Percentiles rank a stretch among this genome's conserved stretches.
Evolutionary conservation across 768 basidiomycete species (phyloP).

Genomic region (Heimioporus sp.): DNA sequence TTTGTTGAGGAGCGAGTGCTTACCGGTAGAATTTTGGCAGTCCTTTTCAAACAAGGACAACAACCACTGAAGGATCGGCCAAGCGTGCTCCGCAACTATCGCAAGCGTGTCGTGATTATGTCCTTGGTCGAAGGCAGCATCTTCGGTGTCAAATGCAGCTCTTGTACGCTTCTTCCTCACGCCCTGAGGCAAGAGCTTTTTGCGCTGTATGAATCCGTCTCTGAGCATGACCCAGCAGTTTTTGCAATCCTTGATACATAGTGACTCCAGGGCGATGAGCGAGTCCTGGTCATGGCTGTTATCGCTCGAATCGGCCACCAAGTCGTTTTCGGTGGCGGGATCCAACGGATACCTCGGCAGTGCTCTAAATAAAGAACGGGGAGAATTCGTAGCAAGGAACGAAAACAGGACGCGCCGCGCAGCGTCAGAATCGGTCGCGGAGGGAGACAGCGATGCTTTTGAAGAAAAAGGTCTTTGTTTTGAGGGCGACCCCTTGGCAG

Average conservation of each 20-base stretch:
- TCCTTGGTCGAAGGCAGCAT: slow-evolving; percentile 22
- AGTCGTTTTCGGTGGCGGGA: slow-evolving; percentile 3
- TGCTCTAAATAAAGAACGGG: slow-evolving; percentile 50
- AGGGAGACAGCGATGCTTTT: slow-evolving; percentile 41
- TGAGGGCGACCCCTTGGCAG: slow-evolving; percentile 44
- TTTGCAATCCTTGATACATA: slow-evolving; percentile 51
- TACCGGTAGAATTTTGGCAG: slow-evolving; percentile 31
- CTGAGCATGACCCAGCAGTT: slow-evolving; percentile 62
- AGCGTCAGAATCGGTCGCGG: slow-evolving; percentile 45
- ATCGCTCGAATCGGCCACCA: slow-evolving; percentile 1
- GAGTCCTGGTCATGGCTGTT: slow-evolving; percentile 50
- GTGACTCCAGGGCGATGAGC: slow-evolving; percentile 51
- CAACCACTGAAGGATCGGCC: slow-evolving; percentile 72
- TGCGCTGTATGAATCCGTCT: slow-evolving; percentile 48
- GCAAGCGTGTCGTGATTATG: slow-evolving; percentile 14
- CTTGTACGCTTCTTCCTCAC: slow-evolving; percentile 34
- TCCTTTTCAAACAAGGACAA: slow-evolving; percentile 68
- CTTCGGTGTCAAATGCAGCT: slow-evolving; percentile 23
- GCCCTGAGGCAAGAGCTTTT: slow-evolving; percentile 17
- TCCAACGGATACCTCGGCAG: slow-evolving; percentile 48
- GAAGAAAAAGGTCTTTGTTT: slow-evolving; percentile 43
- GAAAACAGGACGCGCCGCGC: slow-evolving; percentile 56
- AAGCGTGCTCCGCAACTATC: slow-evolving; percentile 59
- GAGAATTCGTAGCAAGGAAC: slow-evolving; percentile 55
- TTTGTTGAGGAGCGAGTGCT: slow-evolving; percentile 1